Evolutionary conservation across 805 yeast species (phyloP).

Genomic region (Lipomyces spencermartinsiae): DNA sequence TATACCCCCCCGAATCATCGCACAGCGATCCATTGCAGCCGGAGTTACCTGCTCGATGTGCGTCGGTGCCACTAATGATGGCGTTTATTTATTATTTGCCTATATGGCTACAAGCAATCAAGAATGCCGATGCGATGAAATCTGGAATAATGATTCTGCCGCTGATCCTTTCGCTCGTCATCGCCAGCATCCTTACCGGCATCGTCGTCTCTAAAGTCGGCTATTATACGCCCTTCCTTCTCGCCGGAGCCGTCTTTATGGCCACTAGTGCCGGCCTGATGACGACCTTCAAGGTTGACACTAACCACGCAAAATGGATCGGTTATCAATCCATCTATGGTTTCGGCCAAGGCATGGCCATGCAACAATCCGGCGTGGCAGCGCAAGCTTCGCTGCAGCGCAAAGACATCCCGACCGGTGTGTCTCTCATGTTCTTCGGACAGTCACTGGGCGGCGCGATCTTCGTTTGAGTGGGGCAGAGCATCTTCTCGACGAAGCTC

Average conservation of each 20-base stretch:
- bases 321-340: conserved; percentile 58
- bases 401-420: conserved; percentile 17
- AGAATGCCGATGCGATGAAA: conserved; percentile 47
- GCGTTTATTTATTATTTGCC: neutral
- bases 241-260: conserved; percentile 49
- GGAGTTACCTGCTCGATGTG: conserved; percentile 42
- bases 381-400: conserved; percentile 16
- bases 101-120: conserved; percentile 1
- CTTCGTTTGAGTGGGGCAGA: conserved; percentile 14
- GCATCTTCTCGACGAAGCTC: conserved; percentile 10
- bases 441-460: conserved; percentile 19
- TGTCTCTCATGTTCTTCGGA: conserved; percentile 12
- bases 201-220: conserved; percentile 51
- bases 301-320: conserved; percentile 49
- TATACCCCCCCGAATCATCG: conserved; percentile 57
- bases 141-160: conserved; percentile 54
- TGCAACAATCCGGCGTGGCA: conserved; percentile 14
- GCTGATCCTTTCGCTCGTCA: conserved; percentile 53
- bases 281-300: conserved; percentile 50
- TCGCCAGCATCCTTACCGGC: conserved; percentile 54
- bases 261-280: conserved; percentile 55
- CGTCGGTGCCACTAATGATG: conserved; percentile 37
- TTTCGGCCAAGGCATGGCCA: conserved; percentile 51
- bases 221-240: conserved; percentile 49
- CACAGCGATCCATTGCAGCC: conserved; percentile 46